These are phyloP conservation scores for Aspergillus novoparasiticus DNA, from an alignment of 2,329 filamentous ascomycete genomes.

Conservation along the genomic window DNA sequence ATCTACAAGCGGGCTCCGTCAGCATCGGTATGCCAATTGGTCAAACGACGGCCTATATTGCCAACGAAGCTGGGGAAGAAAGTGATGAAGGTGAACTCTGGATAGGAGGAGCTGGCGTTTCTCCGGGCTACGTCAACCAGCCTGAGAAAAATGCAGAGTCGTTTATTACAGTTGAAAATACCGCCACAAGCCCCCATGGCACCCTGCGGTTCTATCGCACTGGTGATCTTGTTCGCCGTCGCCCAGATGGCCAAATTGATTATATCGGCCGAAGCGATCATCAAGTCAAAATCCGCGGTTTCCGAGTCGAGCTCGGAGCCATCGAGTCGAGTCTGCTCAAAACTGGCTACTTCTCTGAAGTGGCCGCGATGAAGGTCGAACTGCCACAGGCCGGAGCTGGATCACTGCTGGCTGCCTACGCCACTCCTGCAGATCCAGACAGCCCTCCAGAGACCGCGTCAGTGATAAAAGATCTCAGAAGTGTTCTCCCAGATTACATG, in stretches of 20 bases:
- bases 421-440: slow-evolving; percentile 3
- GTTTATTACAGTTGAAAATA: slow-evolving; percentile 71
- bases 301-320: slow-evolving; percentile 84
- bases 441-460: slow-evolving; percentile 31
- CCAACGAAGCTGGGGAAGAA: slow-evolving; percentile 14
- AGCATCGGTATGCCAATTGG: slow-evolving; percentile 43
- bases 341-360: background rate
- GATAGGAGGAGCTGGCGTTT: slow-evolving; percentile 59
- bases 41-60: slow-evolving; percentile 12
- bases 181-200: slow-evolving; percentile 52
- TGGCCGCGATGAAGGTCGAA: background rate
- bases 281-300: slow-evolving; percentile 89
- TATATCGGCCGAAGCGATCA: slow-evolving; percentile 74
- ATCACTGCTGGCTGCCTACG: slow-evolving; percentile 21
- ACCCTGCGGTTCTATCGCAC: slow-evolving; percentile 72
- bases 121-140: slow-evolving; percentile 68
- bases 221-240: slow-evolving; percentile 73
- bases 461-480: slow-evolving; percentile 25
- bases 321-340: slow-evolving; percentile 67
- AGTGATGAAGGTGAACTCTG: slow-evolving; percentile 24
- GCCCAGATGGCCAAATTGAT: slow-evolving; percentile 59
- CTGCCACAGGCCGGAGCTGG: background rate
- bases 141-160: slow-evolving; percentile 65
- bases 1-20: background rate
- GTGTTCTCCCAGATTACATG: slow-evolving; percentile 44